phyloP scores from a whole-genome alignment of 2,329 filamentous ascomycete genomes.

The Epichloe sibirici region DNA sequence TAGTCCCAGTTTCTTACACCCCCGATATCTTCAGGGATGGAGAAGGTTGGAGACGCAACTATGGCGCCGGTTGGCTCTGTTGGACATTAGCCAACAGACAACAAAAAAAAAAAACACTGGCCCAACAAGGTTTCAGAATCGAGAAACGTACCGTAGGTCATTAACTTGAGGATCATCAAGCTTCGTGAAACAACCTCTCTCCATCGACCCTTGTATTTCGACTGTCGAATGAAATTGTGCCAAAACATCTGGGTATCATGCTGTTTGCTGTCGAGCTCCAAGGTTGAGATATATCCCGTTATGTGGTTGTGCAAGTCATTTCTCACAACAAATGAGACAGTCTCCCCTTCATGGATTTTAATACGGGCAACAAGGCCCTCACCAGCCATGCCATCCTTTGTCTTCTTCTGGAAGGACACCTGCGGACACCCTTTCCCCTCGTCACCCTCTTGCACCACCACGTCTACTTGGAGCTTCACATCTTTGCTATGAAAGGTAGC shows the following conservation, averaged over 20 bases:
- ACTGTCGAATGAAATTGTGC: slow-evolving; percentile 61
- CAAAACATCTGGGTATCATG: slow-evolving; percentile 60
- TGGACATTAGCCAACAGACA: not conserved
- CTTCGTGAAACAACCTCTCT: slow-evolving; percentile 59
- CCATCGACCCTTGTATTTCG: slow-evolving; percentile 60
- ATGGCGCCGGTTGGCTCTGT: slow-evolving; percentile 65
- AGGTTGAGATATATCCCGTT: slow-evolving; percentile 43
- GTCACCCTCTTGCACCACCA: slow-evolving; percentile 48
- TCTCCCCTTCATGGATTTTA: slow-evolving; percentile 51
- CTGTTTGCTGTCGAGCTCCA: slow-evolving; percentile 49
- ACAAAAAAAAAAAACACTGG: not conserved
- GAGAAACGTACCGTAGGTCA: slow-evolving; percentile 43
- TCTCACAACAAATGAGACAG: slow-evolving; percentile 56
- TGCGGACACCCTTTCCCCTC: slow-evolving; percentile 31
- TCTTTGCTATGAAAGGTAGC: slow-evolving; percentile 49
- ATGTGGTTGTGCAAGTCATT: slow-evolving; percentile 47
- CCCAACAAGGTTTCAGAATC: not conserved
- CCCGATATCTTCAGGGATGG: slow-evolving; percentile 61
- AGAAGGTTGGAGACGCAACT: slow-evolving; percentile 65
- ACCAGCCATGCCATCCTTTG: slow-evolving; percentile 39
- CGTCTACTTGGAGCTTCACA: slow-evolving; percentile 52
- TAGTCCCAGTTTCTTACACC: slow-evolving; percentile 59
- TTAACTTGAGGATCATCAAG: slow-evolving; percentile 61
- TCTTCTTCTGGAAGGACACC: slow-evolving; percentile 43
- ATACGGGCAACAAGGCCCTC: slow-evolving; percentile 52